Evolutionary conservation across 2,329 filamentous ascomycete species (phyloP).

Genomic region (Colletotrichum somersetense): DNA sequence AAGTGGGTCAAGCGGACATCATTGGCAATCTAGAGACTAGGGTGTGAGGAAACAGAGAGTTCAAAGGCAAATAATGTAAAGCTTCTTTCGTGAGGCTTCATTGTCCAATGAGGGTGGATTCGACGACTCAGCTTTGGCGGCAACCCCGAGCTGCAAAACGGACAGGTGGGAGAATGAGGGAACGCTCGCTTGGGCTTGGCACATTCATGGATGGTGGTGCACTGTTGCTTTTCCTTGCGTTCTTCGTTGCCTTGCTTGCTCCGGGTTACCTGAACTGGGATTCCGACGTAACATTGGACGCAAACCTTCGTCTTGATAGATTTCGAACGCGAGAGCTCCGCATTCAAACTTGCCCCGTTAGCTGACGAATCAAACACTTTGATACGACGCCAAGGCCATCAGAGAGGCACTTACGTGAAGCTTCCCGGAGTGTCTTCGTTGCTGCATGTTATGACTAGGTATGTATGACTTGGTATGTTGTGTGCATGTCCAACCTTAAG

Average conservation of each 20-base stretch:
- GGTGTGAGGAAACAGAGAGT: constrained; percentile 10
- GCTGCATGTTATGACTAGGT: neutral
- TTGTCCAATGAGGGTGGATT: neutral
- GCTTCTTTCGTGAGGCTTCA: constrained; percentile 13
- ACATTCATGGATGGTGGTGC: neutral
- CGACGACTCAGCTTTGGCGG: neutral
- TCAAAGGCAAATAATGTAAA: constrained; percentile 12
- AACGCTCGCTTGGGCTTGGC: neutral
- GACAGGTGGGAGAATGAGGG: neutral
- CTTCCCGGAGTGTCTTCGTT: constrained; percentile 21
- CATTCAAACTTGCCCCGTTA: neutral
- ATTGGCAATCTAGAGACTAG: neutral
- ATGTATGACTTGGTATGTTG: too few relatives aligned
- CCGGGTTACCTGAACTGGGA: constrained; percentile 5
- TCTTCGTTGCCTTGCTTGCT: neutral
- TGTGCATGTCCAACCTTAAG: too few relatives aligned
- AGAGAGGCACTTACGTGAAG: neutral
- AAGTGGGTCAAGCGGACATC: constrained; percentile 30
- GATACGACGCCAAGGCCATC: too few relatives aligned
- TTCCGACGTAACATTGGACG: constrained; percentile 8
- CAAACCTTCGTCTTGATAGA: constrained; percentile 20
- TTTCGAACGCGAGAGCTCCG: constrained; percentile 13
- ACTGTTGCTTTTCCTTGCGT: neutral
- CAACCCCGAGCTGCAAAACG: constrained; percentile 7
- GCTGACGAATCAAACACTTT: neutral